Base-by-base conservation (phyloP, 2,329 filamentous ascomycete species). In the Thyridium curvatum region DNA sequence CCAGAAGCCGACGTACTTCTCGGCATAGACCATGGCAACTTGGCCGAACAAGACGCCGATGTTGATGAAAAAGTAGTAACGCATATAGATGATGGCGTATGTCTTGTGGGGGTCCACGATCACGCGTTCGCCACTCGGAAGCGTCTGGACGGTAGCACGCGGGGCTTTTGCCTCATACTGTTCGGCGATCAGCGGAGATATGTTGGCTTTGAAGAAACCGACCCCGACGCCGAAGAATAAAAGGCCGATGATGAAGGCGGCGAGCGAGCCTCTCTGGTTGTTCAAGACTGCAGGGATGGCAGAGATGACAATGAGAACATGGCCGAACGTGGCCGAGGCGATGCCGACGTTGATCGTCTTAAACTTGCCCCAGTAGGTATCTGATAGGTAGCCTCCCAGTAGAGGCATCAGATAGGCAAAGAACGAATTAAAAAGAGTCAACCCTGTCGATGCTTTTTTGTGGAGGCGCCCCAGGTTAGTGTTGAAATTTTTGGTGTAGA, bases 151-250 rank as follows among this genome's bases (percentile, higher is more conserved):
- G 37, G 70, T 71, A 45, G 78, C 70, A 45, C 67, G 72, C 3
- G 66, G 69, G 37, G 79, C 6, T 10, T 26, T 26, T 26, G 21
- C 72, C 18, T 66, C 69, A 54, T 82, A 79, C 56, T 86, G 81
- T 50, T 86, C 82, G 15, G 80, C 81, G 39, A 86, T 74, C 12
- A 85, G 64, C 0, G 81, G 79, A 0, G 79, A 78, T 32, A 89
- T 83, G 52, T 88, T 89, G 44, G 81, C 75, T 66, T 89, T 89
- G 74, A 88, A 87, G 50, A 84, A 82, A 42, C 84, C 84, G 2
- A 82, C 86, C 31, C 84, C 84, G 17, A 85, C 58, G 48, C 68
- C 69, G 31, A 71, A 64, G 18, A 53, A 52, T 18, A 72, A 52
- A 28, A 71, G 62, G n/a, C 82, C 83, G 54, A 87, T 75, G 53